Base-by-base conservation (phyloP, 2,329 filamentous ascomycete genomes). In the Sordariomycetes sp. region DNA sequence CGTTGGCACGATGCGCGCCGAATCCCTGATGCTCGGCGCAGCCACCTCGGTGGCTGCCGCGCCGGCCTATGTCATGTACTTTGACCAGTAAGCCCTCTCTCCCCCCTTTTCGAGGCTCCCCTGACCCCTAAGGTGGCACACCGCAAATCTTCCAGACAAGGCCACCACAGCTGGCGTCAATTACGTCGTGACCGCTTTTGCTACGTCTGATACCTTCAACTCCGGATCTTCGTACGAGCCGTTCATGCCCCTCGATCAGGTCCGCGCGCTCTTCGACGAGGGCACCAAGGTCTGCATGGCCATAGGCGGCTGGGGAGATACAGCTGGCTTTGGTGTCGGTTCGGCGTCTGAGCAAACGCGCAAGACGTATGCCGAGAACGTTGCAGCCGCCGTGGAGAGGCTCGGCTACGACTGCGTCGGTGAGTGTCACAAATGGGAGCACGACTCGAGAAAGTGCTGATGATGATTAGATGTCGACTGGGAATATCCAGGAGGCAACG, bases 251-350 rank as follows among this genome's bases (percentile, higher is more conserved):
- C 53, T 79, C 3, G 47, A 55, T 1, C 61, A 66, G 4, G 59
- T 76, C 29, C 68, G 74, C 14, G 55, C 57, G 18, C 58, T 72
- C 15, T 80, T 76, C 36, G 49, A 62, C 10, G 50, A 66, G 0
- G 64, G 61, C 5, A 66, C 69, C 32, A 75, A 80, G 49, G 54
- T 81, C 12, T 71, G 77, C 63, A 66, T 82, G 38, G 70, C 77
- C 14, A 68, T 82, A 28, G 79, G 78, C 11, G 78, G 77, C 19
- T 82, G 77, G 76, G 77, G 70, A 2, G 75, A 81, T 38, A 71
- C 68, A 0, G 46, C 49, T 10, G 76, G 75, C 1, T 81, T 81
- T 49, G 58, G 61, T 4, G 46, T 38, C 2, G 74, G 61, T 3
- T 64, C 66, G 4, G 65, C 63, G 26, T 65, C 63, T 2, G 59